Evolutionary conservation across 257 asterid genomes (phyloP), one percentile per base, ranked within the genome.

Genomic region (Fraxinus anomala): DNA sequence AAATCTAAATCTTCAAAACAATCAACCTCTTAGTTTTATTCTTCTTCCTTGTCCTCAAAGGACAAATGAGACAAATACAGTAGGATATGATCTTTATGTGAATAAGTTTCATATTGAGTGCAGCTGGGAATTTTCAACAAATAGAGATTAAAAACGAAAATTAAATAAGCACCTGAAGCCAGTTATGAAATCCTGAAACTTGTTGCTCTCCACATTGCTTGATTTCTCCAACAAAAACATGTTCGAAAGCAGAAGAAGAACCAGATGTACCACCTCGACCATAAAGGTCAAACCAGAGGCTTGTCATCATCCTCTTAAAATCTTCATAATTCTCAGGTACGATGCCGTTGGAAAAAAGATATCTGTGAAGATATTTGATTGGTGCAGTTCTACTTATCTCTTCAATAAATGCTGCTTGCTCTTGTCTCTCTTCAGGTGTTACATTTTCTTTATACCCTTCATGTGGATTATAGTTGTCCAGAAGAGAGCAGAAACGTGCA

Each of bases 141-240:
- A 47, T 21, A 42, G 33, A 78, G 34, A 70, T 9, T 19, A 12
- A 61, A 61, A 72, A 63, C 24, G 34, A 65, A 65, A 68, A 70
- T 66, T 21, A 9, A 80, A 77, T 72, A 39, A 81, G 33, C 76
- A 94, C 99, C 97, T 94, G 99, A 83, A 94, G 92, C 99, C 99
- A 94, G 85, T 94, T 94, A 86, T 94, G 99, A 79, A 94, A 94
- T 76, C 99, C 99, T 10, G 97, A 90, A 74, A 92, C 97, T 80
- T 85, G 86, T 81, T 92, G 87, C 78, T 91, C 98, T 80, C 92
- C 97, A 0, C 80, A 85, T 31, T 88, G 85, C 89, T 94, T 94
- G 83, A 94, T 91, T 88, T 94, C 99, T 79, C 99, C 99, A 79
- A 94, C 99, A 88, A 94, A 94, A 79, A 92, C 99, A 90, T 94